These are phyloP conservation scores for Komagataella kurtzmanii DNA, from an alignment of 805 yeast species.

Conservation along the genomic window DNA sequence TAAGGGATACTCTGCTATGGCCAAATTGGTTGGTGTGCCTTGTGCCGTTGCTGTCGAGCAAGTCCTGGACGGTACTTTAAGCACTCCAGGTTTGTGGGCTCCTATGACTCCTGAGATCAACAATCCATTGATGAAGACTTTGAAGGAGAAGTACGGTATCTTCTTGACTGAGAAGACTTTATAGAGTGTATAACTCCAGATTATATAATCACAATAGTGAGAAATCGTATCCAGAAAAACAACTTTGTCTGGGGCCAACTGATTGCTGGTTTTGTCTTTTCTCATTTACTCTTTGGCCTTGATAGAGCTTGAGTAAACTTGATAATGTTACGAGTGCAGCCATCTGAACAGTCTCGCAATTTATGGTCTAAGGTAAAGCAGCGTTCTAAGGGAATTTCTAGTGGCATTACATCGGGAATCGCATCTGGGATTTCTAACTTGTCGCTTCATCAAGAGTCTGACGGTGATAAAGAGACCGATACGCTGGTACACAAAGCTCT, in stretches of 20 bases:
- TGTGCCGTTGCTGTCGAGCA: conserved; percentile 90
- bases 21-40: conserved; percentile 95
- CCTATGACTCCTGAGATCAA: conserved; percentile 88
- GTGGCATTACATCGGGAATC: neutral
- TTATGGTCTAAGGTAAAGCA: conserved; percentile 8
- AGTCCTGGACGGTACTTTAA: conserved; percentile 68
- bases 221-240: neutral
- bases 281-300: neutral
- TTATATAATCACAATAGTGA: neutral
- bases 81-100: conserved; percentile 77
- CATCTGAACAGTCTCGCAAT: conserved; percentile 3
- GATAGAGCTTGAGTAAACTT: neutral
- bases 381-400: conserved; percentile 5
- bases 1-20: conserved; percentile 96
- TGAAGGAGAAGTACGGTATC: conserved; percentile 83
- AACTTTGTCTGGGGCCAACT: neutral
- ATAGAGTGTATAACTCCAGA: conserved; percentile 6
- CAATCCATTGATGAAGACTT: conserved; percentile 80
- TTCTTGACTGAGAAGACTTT: conserved; percentile 80
- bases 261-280: neutral
- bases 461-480: conserved; percentile 18
- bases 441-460: conserved; percentile 14
- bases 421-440: neutral
- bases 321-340: neutral
- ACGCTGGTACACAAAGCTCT: conserved; percentile 19